Conservation (phyloP, 768 basidiomycete genomes). For the Rhizopogon salebrosus region DNA sequence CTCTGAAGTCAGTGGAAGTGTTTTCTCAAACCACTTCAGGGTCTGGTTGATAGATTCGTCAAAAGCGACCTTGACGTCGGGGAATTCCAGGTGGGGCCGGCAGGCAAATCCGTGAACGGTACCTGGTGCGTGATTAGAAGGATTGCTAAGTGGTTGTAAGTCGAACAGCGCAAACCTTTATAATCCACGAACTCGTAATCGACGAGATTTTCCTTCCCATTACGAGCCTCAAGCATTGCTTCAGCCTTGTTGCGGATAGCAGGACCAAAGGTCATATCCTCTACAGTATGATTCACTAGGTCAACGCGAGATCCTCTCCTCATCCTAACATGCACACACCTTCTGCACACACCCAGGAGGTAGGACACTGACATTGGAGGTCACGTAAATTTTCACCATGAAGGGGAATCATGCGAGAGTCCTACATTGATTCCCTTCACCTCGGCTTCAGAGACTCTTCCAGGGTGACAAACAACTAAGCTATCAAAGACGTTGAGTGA, state of each 20-base stretch:
- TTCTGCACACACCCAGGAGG: constrained; percentile 34
- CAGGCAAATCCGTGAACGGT: constrained; percentile 45
- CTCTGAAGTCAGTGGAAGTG: constrained; percentile 12
- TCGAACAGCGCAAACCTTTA: constrained; percentile 19
- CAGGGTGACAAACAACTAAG: constrained; percentile 39
- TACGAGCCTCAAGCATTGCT: constrained; percentile 24
- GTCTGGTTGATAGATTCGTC: constrained; percentile 39
- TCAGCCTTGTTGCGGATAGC: constrained; percentile 23
- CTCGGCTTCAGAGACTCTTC: constrained; percentile 19
- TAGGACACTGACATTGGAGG: constrained; percentile 14
- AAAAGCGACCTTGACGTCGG: constrained; percentile 39
- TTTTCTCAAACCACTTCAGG: constrained; percentile 37
- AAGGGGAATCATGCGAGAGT: not conserved
- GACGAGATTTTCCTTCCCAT: constrained; percentile 21
- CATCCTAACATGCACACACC: constrained; percentile 12
- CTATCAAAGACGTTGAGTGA: constrained; percentile 29
- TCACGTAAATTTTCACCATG: not conserved
- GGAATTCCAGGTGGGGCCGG: constrained; percentile 37
- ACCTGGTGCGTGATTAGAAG: constrained; percentile 23
- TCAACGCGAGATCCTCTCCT: not conserved
- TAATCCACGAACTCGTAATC: constrained; percentile 34
- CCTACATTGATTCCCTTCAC: constrained; percentile 30
- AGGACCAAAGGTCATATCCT: constrained; percentile 27
- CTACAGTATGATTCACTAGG: constrained; percentile 13
- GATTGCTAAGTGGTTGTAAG: not conserved